Percentiles rank a stretch among this genome's conserved stretches.
Conservation (phyloP, 176 grass and related monocot species). For the Thinopyrum elongatum region DNA sequence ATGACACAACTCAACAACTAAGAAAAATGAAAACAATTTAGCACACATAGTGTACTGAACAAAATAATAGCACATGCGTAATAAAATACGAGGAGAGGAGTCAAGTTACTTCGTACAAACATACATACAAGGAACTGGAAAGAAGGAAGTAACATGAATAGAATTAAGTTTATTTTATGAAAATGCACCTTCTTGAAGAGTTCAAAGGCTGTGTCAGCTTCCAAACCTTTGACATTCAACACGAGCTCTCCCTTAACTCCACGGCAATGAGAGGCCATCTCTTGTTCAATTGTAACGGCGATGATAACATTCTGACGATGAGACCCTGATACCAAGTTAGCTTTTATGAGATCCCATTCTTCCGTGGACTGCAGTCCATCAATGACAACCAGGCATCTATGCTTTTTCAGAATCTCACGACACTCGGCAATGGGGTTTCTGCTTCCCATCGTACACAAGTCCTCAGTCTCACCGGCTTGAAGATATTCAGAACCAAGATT, state of each 20-base stretch:
- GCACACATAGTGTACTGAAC: too few species aligned
- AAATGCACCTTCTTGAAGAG: constrained; percentile 1
- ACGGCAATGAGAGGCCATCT: neutral
- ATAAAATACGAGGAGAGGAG: too few species aligned
- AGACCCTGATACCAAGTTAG: neutral
- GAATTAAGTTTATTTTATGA: neutral
- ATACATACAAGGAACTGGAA: neutral
- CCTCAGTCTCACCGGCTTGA: neutral
- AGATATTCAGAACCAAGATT: neutral
- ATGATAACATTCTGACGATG: neutral
- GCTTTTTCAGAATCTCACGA: neutral
- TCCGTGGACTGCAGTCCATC: neutral
- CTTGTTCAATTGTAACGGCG: neutral
- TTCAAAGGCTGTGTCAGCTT: neutral
- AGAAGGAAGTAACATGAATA: neutral
- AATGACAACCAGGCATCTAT: neutral
- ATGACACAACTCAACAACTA: too few species aligned
- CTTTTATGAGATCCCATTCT: neutral
- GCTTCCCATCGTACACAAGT: neutral
- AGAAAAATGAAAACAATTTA: too few species aligned
- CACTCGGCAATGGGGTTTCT: neutral
- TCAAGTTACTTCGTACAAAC: too few species aligned
- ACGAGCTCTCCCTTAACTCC: neutral
- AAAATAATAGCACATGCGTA: too few species aligned
- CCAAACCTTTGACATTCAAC: neutral